Evolutionary conservation across 2,329 filamentous ascomycete genomes (phyloP), one percentile per base, ranked within the genome.

Genomic region (Colletotrichum chrysophilum): DNA sequence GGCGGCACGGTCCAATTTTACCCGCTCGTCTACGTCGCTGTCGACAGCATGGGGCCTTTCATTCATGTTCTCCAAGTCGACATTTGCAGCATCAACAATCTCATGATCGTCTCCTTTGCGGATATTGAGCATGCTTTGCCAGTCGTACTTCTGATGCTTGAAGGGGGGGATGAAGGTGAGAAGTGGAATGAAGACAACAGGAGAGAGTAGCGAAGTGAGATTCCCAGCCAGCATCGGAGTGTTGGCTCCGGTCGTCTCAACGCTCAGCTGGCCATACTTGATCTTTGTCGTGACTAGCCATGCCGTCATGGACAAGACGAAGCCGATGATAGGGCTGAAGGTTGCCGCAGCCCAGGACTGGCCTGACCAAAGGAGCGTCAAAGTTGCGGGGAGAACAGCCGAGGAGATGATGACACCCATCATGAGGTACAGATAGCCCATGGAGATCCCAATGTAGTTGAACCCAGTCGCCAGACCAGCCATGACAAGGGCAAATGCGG

Each of bases 351-450:
- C 75, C 78, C 78, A 78, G 4, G 78, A 77, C 82, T 96, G 94
- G 3, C 92, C 90, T 66, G 90, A 90, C 94, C 94, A 96, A 77
- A 94, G 88, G 0, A 97, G 88, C 0, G 94, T 93, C 76, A 96
- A 86, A 0, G 94, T 92, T 0, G 94, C 93, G 0, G 95, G 95
- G 21, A 96, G 88, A 4, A 96, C 94, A 4, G 94, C 94, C 0
- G 93, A 91, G 2, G 92, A 94, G 80, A 96, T 95, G 79, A 96
- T 95, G 69, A 94, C 93, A 9, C 95, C 95, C 94, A 96, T 96
- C 81, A 96, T 90, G 8, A 96, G 87, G 81, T 96, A 96, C 3
- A 96, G 87, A 79, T 95, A 95, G 14, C 94, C 94, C 93, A 96
- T 95, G 7, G 91, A 92, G 72, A 96, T 93, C 13, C 92, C 91